Conservation (phyloP, 2,329 filamentous ascomycete genomes). For the Fragosphaeria purpurea region DNA sequence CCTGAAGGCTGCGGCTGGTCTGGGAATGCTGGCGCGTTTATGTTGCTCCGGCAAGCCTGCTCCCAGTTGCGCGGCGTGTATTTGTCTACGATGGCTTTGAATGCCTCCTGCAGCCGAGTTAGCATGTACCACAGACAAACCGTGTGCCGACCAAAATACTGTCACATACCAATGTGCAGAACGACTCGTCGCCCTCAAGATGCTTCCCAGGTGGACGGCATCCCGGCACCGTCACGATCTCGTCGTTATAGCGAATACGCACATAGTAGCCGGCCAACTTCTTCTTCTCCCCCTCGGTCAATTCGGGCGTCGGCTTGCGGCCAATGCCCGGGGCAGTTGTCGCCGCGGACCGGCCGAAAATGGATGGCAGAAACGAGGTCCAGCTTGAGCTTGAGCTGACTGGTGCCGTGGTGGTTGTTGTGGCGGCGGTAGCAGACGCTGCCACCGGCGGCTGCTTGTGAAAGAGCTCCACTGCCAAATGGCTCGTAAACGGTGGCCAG, state of each 20-base stretch:
- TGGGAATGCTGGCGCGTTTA: constrained; percentile 35
- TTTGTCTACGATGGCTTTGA: constrained; percentile 86
- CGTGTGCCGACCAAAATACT: neutral
- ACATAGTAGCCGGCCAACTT: constrained; percentile 73
- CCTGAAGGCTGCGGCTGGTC: constrained; percentile 32
- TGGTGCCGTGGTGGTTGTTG: constrained; percentile 11
- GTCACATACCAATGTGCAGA: constrained; percentile 70
- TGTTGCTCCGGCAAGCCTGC: constrained; percentile 38
- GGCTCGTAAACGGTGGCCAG: constrained; percentile 92
- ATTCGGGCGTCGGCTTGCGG: constrained; percentile 45
- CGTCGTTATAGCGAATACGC: constrained; percentile 83
- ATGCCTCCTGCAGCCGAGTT: constrained; percentile 52
- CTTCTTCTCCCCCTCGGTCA: constrained; percentile 47
- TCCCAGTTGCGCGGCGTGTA: constrained; percentile 77
- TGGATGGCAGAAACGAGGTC: constrained; percentile 22
- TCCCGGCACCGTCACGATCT: constrained; percentile 69
- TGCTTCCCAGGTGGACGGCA: constrained; percentile 72
- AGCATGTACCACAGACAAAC: neutral
- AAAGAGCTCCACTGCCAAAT: constrained; percentile 86
- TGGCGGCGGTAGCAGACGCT: constrained; percentile 15
- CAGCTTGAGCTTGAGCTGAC: constrained; percentile 13
- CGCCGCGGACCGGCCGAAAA: constrained; percentile 16
- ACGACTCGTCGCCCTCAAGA: constrained; percentile 72
- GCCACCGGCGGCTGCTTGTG: constrained; percentile 31
- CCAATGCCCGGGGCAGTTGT: constrained; percentile 35